Conservation (phyloP, 805 yeast species). For the Lipomyces orientalis region DNA sequence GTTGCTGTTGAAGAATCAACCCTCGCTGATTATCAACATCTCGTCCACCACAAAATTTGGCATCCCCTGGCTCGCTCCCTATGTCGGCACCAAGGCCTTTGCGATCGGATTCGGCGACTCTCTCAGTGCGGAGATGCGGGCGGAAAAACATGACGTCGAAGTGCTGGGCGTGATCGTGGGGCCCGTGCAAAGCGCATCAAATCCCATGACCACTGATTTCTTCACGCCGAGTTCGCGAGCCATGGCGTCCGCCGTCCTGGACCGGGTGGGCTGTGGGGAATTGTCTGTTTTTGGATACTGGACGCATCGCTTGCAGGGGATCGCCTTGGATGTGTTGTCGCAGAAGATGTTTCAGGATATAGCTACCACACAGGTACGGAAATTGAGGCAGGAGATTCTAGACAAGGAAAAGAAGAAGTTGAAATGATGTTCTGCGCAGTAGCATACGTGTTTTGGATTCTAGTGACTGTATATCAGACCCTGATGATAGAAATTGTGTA, state of each 20-base stretch:
- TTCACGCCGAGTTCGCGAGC: constrained; percentile 1
- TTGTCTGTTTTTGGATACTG: not conserved
- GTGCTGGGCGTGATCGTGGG: not conserved
- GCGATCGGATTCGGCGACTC: not conserved
- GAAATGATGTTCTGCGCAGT: not conserved
- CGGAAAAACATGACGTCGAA: not conserved
- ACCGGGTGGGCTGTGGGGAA: not conserved
- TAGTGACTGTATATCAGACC: not conserved
- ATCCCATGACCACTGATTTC: not conserved
- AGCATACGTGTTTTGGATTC: not conserved
- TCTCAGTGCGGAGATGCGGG: not conserved
- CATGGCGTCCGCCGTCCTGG: constrained; percentile 1
- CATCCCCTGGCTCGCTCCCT: not conserved
- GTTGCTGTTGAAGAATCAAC: not conserved
- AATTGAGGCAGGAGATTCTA: not conserved
- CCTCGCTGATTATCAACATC: not conserved
- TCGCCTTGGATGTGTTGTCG: not conserved
- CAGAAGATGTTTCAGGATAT: constrained; percentile 2
- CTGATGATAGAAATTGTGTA: not conserved
- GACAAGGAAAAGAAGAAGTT: not conserved
- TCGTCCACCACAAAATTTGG: not conserved
- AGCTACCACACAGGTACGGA: not conserved
- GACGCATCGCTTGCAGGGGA: not conserved
- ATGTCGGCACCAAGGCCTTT: not conserved
- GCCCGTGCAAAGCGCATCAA: not conserved